These are phyloP conservation scores for Pleurozium schreberi DNA, from an alignment of 225 moss, liverwort and hornwort species.

Conservation along the genomic window DNA sequence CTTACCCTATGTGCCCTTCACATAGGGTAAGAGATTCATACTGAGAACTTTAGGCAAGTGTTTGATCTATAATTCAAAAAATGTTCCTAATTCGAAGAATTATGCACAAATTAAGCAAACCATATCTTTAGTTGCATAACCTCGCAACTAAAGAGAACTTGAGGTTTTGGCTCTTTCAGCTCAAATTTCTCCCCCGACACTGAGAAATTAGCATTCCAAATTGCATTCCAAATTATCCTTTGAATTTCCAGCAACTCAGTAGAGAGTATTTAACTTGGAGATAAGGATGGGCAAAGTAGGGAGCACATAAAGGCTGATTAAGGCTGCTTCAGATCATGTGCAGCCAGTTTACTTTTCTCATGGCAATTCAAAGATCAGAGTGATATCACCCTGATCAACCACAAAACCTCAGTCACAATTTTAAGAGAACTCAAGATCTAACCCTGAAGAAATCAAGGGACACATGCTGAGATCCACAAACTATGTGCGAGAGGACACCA, in stretches of 20 bases:
- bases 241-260: too few species aligned
- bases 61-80: neutral
- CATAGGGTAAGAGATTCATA: accelerated
- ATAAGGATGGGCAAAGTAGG: neutral
- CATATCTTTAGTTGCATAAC: neutral
- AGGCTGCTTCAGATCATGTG: neutral
- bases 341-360: neutral
- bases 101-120: neutral
- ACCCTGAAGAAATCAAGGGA: neutral
- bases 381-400: neutral
- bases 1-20: too few species aligned
- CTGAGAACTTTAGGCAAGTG: neutral
- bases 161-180: neutral
- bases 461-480: neutral
- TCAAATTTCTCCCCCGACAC: neutral
- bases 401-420: neutral
- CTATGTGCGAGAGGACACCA: neutral
- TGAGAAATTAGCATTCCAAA: neutral
- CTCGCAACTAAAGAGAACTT: accelerated
- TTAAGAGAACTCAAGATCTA: neutral
- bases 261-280: neutral
- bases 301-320: neutral
- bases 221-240: neutral
- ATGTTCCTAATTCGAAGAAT: too few species aligned
- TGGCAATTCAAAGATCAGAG: neutral